Conservation (phyloP, 2,329 filamentous ascomycete genomes). For the Dothideomycetidae sp. region DNA sequence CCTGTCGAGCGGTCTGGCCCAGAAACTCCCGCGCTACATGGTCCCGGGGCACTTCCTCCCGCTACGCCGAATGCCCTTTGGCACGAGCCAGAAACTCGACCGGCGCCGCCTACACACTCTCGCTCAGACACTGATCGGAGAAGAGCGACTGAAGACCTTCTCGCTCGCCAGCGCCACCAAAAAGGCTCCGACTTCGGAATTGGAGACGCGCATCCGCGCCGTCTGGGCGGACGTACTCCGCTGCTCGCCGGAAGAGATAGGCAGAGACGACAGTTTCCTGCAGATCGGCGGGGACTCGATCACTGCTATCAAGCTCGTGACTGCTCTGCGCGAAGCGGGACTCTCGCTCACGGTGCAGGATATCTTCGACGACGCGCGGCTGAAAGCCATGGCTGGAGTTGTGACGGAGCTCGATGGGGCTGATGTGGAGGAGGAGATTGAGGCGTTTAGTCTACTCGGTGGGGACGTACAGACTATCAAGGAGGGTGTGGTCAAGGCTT, state of each 20-base stretch:
- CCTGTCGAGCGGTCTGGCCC: conserved; percentile 39
- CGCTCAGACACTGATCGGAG: neutral
- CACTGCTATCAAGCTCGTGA: conserved; percentile 46
- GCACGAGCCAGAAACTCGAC: neutral
- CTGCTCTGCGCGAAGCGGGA: conserved; percentile 36
- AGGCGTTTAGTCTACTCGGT: neutral
- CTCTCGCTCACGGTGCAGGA: conserved; percentile 19
- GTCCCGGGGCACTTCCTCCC: neutral
- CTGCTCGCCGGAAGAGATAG: conserved; percentile 34
- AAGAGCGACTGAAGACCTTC: neutral
- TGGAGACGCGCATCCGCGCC: conserved; percentile 27
- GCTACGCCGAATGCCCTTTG: neutral
- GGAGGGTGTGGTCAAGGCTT: neutral
- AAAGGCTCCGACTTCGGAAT: neutral
- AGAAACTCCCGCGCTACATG: conserved; percentile 1
- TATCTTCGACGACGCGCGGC: neutral
- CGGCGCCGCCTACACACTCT: neutral
- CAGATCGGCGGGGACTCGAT: conserved; percentile 47
- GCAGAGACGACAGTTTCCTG: conserved; percentile 46
- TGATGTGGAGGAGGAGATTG: neutral
- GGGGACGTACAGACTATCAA: neutral
- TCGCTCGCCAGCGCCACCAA: neutral
- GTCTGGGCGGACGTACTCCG: conserved; percentile 38
- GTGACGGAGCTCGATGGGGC: neutral
- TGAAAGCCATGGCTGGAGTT: neutral